Percentiles rank a stretch among this genome's conserved stretches.
These are phyloP conservation scores for Maudiozyma saulgeensis DNA, from an alignment of 805 yeast species.

Conservation along the genomic window DNA sequence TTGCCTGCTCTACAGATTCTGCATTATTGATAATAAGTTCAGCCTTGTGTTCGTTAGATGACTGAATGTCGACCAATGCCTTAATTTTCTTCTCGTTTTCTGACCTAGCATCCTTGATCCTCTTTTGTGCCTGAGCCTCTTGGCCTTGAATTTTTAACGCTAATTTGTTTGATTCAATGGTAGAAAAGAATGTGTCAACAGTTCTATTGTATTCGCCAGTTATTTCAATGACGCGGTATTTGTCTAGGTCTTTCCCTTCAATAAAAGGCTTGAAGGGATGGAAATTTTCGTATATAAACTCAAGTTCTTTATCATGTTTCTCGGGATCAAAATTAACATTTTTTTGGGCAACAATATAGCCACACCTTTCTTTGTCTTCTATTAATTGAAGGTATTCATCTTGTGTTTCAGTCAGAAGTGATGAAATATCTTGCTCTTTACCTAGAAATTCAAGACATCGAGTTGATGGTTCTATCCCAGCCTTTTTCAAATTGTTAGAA, in stretches of 20 bases:
- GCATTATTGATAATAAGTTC: constrained; percentile 62
- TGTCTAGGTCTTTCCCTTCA: constrained; percentile 25
- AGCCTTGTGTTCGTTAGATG: constrained; percentile 57
- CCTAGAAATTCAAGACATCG: constrained; percentile 26
- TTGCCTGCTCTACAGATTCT: constrained; percentile 62
- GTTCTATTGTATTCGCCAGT: constrained; percentile 65
- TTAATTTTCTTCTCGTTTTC: constrained; percentile 67
- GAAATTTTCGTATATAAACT: constrained; percentile 51
- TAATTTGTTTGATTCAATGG: constrained; percentile 72
- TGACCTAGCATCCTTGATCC: constrained; percentile 61
- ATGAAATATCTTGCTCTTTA: constrained; percentile 27
- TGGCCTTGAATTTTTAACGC: constrained; percentile 67
- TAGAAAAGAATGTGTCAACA: constrained; percentile 74
- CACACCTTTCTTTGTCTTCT: constrained; percentile 33
- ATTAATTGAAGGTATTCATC: constrained; percentile 33
- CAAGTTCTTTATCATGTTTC: constrained; percentile 35
- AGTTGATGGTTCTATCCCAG: constrained; percentile 40
- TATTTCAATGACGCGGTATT: constrained; percentile 34
- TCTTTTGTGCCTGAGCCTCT: constrained; percentile 62
- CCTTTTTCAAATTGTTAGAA: constrained; percentile 42
- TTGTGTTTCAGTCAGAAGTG: constrained; percentile 41
- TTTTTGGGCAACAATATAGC: constrained; percentile 54
- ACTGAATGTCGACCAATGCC: constrained; percentile 53
- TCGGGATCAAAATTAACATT: constrained; percentile 42
- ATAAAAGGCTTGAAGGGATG: constrained; percentile 56